Base-by-base conservation (phyloP, 148 eudicot species). In the Rhododendron williamsianum region DNA sequence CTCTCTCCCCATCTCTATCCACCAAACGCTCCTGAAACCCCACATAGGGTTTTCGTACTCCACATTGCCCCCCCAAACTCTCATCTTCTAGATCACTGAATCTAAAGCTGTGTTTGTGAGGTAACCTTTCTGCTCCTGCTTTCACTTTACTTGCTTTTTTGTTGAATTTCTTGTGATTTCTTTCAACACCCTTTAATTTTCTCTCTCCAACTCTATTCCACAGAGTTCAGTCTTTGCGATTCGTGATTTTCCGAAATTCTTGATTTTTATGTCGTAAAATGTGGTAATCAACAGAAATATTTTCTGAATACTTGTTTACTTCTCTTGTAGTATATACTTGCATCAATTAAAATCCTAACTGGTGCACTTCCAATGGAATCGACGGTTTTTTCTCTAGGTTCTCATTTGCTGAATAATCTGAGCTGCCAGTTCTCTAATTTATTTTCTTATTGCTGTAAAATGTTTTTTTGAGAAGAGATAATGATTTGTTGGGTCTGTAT, bases 11-110 rank as follows among this genome's bases (percentile, higher is more conserved):
- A 71, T 45, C 83, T 46, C 72, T 30, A 51, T 63, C 45, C 76
- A 45, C 41, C 77, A 76, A 54, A 30, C 65, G 76, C 58, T 85
- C 82, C 76, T 58, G 74, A 84, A 78, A 78, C 60, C 77, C 56
- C 54, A 23, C 86, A 23, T 56, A 60, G 76, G 82, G 72, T 84
- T 84, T 84, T 58, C 74, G 6, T 38, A 6, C 49, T 60, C 76
- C 72, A 21, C 74, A 77, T 48, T 67, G 76, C 76, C 38, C 54
- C 73, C 10, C 43, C 25, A 2, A 4, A 9, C 25, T 41, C 73
- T 67, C 73, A 67, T 25, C 33, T 25, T 67, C 38, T 8, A 45
- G 76, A 82, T 82, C 84, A 65, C 72, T 58, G 51, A 58, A 81
- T 38, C 73, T 11, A 23, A 21, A 82, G 63, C 54, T 82, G 19